phyloP scores from a whole-genome alignment of 139 green algal genomes.

The Zygnema cylindricum region DNA sequence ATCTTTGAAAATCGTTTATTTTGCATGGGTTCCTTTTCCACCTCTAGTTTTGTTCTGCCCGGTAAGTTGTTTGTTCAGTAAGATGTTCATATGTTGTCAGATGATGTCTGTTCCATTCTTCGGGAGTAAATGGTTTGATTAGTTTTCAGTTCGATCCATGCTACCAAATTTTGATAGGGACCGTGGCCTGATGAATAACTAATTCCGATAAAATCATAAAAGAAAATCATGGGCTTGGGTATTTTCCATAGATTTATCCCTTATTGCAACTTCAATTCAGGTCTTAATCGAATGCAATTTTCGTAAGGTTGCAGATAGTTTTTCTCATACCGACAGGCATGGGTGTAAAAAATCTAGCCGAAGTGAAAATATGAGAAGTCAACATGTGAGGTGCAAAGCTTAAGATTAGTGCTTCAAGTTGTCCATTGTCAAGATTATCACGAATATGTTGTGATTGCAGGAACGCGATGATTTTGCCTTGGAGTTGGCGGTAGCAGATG shows the following conservation, averaged over 20 bases:
- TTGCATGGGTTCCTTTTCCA: neutral
- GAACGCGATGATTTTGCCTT: conserved; percentile 91
- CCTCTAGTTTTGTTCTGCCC: neutral
- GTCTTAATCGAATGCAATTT: too few species aligned
- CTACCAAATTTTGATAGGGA: too few species aligned
- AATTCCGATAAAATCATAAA: too few species aligned
- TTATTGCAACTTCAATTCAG: too few species aligned
- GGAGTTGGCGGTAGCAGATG: conserved; percentile 84
- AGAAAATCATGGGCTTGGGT: too few species aligned
- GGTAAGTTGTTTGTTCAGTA: neutral
- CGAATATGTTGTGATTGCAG: conserved; percentile 56
- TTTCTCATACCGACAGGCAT: neutral
- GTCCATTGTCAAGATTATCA: neutral
- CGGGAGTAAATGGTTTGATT: conserved; percentile 1
- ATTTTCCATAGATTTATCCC: too few species aligned
- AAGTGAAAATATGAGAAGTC: neutral
- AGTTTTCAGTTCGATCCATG: neutral
- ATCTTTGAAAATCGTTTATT: neutral
- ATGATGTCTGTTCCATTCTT: too few species aligned
- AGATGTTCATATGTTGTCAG: neutral
- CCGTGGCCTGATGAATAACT: too few species aligned
- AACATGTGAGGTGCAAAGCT: neutral
- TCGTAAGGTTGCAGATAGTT: too few species aligned
- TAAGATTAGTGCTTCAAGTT: neutral
- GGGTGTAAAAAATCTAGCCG: neutral